Evolutionary conservation across 2,329 filamentous ascomycete species (phyloP).

Genomic region (Aquanectria penicillioides): DNA sequence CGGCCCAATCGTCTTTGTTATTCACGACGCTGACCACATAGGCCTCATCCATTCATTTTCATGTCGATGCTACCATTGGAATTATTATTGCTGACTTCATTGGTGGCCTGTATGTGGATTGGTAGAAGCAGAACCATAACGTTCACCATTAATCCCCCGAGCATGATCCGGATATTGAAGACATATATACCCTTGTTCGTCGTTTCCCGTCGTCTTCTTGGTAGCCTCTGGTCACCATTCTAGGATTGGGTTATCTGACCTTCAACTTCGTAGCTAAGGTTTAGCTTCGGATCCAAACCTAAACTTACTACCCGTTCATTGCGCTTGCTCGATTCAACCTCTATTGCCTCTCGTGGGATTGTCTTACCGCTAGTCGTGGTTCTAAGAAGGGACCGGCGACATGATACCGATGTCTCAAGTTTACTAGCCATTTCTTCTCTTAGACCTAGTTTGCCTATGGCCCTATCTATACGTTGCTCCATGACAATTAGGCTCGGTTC

Average conservation of each 20-base stretch:
- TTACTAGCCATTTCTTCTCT: conserved; percentile 80
- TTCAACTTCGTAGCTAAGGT: conserved; percentile 80
- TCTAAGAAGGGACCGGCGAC: conserved; percentile 80
- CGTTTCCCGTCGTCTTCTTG: conserved; percentile 82
- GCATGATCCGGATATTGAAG: conserved; percentile 94
- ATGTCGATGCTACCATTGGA: conserved; percentile 83
- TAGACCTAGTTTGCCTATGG: conserved; percentile 89
- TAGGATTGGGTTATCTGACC: conserved; percentile 82
- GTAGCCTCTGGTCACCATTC: conserved; percentile 79
- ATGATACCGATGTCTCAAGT: conserved; percentile 87
- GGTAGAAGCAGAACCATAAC: conserved; percentile 98
- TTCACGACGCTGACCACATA: conserved; percentile 97
- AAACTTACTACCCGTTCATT: conserved; percentile 85
- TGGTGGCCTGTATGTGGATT: conserved; percentile 89
- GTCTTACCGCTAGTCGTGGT: conserved; percentile 75
- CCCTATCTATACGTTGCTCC: conserved; percentile 79
- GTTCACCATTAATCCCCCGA: conserved; percentile 96
- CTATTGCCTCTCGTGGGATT: conserved; percentile 83
- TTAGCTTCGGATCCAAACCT: conserved; percentile 78
- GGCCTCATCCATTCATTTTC: conserved; percentile 94
- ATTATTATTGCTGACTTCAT: conserved; percentile 91
- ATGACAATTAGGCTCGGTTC: conserved; percentile 74
- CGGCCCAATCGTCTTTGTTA: conserved; percentile 91
- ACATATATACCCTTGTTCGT: conserved; percentile 92
- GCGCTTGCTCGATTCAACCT: conserved; percentile 88